phyloP scores from a whole-genome alignment of 176 grass and related monocot genomes.

The Oryza glaberrima region DNA sequence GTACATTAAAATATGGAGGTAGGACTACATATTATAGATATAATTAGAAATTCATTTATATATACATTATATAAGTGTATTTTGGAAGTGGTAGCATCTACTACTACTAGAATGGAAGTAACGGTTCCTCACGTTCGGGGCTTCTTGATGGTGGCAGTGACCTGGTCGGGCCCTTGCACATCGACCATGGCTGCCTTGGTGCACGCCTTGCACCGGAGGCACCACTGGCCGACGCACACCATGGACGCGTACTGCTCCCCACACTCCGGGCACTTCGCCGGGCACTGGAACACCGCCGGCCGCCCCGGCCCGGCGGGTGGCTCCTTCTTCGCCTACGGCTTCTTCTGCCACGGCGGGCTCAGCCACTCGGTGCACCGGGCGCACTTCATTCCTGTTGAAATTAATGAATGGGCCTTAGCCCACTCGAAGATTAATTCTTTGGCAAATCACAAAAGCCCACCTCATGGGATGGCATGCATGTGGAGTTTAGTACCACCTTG shows the following conservation, averaged over 20 bases:
- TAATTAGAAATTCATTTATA: too few species aligned
- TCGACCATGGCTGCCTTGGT: constrained; percentile 14
- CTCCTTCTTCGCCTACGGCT: constrained; percentile 23
- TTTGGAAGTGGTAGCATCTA: too few species aligned
- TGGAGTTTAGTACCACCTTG: too few species aligned
- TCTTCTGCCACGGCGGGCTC: background rate
- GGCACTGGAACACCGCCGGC: constrained; percentile 18
- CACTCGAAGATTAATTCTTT: too few species aligned
- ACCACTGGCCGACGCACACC: constrained; percentile 4
- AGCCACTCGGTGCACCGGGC: background rate
- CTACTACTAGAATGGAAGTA: too few species aligned
- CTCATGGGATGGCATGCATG: too few species aligned
- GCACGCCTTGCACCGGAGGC: constrained; percentile 27
- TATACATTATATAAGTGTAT: too few species aligned
- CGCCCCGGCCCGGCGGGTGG: background rate
- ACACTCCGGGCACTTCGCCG: constrained; percentile 9
- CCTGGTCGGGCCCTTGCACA: constrained; percentile 7
- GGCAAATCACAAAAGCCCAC: too few species aligned
- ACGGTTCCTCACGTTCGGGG: background rate
- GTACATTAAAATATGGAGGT: too few species aligned
- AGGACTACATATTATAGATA: too few species aligned
- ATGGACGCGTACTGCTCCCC: background rate
- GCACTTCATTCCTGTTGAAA: background rate
- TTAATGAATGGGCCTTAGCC: too few species aligned
- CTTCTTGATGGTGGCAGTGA: background rate